phyloP scores from a whole-genome alignment of 1,284 basidiomycete species.

The Pseudozyma sp. region DNA sequence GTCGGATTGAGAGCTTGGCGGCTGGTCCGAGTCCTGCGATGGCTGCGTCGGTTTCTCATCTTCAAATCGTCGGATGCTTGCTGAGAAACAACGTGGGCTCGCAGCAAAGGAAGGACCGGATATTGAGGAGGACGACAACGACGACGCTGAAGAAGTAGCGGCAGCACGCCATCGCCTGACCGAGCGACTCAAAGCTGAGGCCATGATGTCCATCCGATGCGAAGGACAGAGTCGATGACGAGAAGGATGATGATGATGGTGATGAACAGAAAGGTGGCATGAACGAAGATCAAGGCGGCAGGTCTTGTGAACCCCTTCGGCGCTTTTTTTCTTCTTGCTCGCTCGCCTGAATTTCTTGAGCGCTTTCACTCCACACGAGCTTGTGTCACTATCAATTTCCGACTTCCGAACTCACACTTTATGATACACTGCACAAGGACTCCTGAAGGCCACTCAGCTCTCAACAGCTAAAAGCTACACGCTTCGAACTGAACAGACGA shows the following conservation, averaged over 20 bases:
- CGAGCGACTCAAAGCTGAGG: slow-evolving; percentile 19
- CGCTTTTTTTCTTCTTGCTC: not conserved
- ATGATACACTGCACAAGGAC: not conserved
- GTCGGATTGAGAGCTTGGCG: slow-evolving; percentile 7
- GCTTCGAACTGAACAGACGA: not conserved
- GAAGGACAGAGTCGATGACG: not conserved
- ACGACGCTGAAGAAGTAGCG: not conserved
- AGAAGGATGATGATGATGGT: slow-evolving; percentile 1
- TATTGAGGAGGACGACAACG: not conserved
- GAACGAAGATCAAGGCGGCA: too few species aligned
- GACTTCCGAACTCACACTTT: slow-evolving; percentile 5
- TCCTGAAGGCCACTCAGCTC: too few species aligned
- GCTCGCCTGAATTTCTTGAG: not conserved
- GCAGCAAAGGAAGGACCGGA: not conserved
- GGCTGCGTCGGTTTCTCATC: slow-evolving; percentile 15
- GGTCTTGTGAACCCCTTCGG: not conserved
- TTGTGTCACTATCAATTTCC: not conserved
- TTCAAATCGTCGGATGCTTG: slow-evolving; percentile 16
- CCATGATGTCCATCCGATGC: slow-evolving; percentile 9
- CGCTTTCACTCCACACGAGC: slow-evolving; percentile 5
- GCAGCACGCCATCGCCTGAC: not conserved
- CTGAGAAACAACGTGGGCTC: slow-evolving; percentile 16
- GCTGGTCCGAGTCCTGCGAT: not conserved
- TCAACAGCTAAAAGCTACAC: not conserved
- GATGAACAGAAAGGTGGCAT: not conserved